Conservation (phyloP, 768 basidiomycete genomes). For the Amanita pseudoporphyria region DNA sequence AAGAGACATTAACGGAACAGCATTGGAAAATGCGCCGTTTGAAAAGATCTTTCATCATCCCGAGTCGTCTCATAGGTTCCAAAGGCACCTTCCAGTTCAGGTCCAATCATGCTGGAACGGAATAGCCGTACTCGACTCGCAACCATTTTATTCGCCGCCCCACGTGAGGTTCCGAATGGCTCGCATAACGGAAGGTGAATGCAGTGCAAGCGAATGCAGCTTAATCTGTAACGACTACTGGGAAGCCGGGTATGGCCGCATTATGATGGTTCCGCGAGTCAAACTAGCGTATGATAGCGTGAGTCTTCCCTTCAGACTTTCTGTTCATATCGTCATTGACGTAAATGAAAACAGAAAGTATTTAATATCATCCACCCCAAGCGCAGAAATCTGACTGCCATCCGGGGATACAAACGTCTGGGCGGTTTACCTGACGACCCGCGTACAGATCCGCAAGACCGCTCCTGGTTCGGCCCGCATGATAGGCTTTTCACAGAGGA, state of each 20-base stretch:
- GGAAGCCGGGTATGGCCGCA: slow-evolving; percentile 91
- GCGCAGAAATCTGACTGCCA: slow-evolving; percentile 89
- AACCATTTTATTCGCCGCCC: slow-evolving; percentile 86
- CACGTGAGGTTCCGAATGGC: slow-evolving; percentile 97
- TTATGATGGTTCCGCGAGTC: slow-evolving; percentile 96
- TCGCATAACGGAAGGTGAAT: slow-evolving; percentile 75
- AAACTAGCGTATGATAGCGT: slow-evolving; percentile 93
- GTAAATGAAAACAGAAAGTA: slow-evolving; percentile 58
- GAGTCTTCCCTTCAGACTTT: too few relatives aligned
- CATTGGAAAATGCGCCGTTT: slow-evolving; percentile 96
- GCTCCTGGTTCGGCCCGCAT: slow-evolving; percentile 97
- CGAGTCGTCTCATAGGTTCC: slow-evolving; percentile 71
- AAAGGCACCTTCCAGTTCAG: slow-evolving; percentile 87
- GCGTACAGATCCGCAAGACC: slow-evolving; percentile 92
- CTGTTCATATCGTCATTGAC: too few relatives aligned
- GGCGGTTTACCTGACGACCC: slow-evolving; percentile 97
- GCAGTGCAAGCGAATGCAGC: slow-evolving; percentile 92
- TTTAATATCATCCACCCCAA: slow-evolving; percentile 91
- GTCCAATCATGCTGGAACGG: slow-evolving; percentile 99
- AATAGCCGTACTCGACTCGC: slow-evolving; percentile 90
- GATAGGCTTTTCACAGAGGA: slow-evolving; percentile 89
- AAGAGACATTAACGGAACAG: slow-evolving; percentile 96
- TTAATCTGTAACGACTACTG: slow-evolving; percentile 99
- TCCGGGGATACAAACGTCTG: slow-evolving; percentile 87
- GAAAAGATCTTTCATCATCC: slow-evolving; percentile 88